Evolutionary conservation across 169 alveolate species (phyloP).

Genomic region (Eimeria praecox): DNA sequence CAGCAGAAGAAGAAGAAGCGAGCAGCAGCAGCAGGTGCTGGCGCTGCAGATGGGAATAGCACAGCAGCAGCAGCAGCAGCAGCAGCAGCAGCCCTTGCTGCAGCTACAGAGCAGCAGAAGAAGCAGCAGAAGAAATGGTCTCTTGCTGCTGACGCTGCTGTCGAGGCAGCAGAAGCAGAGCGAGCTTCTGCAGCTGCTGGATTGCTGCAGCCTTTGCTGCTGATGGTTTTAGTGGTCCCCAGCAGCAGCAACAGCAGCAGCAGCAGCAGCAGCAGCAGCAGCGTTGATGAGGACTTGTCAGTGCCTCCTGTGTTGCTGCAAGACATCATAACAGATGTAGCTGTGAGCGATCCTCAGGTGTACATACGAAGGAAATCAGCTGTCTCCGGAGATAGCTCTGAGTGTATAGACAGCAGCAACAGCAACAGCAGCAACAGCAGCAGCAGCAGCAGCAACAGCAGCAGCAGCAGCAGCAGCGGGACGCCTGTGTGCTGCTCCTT

Average conservation of each 20-base stretch:
- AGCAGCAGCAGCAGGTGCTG: slow-evolving; percentile 51
- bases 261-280: slow-evolving; percentile 10
- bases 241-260: slow-evolving; percentile 12
- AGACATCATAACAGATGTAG: slow-evolving; percentile 37
- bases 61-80: slow-evolving; percentile 25
- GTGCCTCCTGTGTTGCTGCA: background rate
- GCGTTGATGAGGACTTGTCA: background rate
- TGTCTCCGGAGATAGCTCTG: too few species aligned
- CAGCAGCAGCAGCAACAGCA: too few species aligned
- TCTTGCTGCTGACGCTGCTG: slow-evolving; percentile 61
- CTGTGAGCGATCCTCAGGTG: slow-evolving; percentile 16
- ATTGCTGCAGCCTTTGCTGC: slow-evolving; percentile 51
- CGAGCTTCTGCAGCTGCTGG: slow-evolving; percentile 53
- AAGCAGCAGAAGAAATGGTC: slow-evolving; percentile 48
- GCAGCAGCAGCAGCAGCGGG: too few species aligned
- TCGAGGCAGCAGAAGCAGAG: slow-evolving; percentile 36
- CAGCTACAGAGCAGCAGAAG: slow-evolving; percentile 26
- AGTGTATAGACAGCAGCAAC: too few species aligned
- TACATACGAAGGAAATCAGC: background rate
- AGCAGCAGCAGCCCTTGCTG: background rate
- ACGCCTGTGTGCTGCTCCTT: slow-evolving; percentile 29
- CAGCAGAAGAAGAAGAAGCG: background rate
- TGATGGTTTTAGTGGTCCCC: slow-evolving; percentile 39
- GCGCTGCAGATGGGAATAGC: background rate
- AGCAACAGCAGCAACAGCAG: too few species aligned